Evolutionary conservation across 2,329 filamentous ascomycete species (phyloP).

Genomic region (Septoria linicola): DNA sequence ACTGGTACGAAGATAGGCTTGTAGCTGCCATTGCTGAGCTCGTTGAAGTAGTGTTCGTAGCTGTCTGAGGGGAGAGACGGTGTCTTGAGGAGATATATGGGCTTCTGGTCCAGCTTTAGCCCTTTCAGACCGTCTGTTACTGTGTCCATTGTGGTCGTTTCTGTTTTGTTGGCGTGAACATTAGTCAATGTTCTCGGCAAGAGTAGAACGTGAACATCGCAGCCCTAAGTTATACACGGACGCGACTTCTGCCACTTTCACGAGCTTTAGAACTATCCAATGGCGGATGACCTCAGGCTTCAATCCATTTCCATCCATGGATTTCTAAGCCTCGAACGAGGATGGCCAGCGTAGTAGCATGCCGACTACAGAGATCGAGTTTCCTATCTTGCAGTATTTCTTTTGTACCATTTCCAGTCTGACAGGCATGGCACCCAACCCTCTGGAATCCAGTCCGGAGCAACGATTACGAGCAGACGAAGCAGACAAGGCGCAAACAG

Average conservation of each 20-base stretch:
- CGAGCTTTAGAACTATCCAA: no score
- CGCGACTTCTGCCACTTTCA: no score
- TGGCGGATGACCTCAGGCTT: slow-evolving; percentile 19
- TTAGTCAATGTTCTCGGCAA: background rate
- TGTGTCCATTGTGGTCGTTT: slow-evolving; percentile 28
- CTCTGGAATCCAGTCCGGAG: slow-evolving; percentile 36
- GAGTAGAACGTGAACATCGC: background rate
- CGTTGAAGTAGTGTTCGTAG: slow-evolving; percentile 67
- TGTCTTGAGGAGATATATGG: slow-evolving; percentile 75
- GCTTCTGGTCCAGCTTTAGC: slow-evolving; percentile 40
- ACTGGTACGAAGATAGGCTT: slow-evolving; percentile 73
- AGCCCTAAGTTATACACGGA: slow-evolving; percentile 1
- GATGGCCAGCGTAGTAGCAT: slow-evolving; percentile 26
- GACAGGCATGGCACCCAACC: slow-evolving; percentile 41
- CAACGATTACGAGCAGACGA: slow-evolving; percentile 23
- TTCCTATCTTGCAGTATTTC: slow-evolving; percentile 43
- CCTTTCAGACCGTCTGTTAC: slow-evolving; percentile 27
- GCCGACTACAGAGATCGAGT: slow-evolving; percentile 38
- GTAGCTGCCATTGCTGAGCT: slow-evolving; percentile 50
- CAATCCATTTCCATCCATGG: slow-evolving; percentile 9
- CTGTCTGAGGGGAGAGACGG: slow-evolving; percentile 68
- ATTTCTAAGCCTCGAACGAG: slow-evolving; percentile 25
- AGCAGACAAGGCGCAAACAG: slow-evolving; percentile 33
- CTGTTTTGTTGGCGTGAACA: background rate
- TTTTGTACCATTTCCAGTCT: slow-evolving; percentile 39